A percentile compares a stretch with the other conserved stretches of the same genome.
phyloP scores from a whole-genome alignment of 345 rosid genomes.

The Brassica incana region DNA sequence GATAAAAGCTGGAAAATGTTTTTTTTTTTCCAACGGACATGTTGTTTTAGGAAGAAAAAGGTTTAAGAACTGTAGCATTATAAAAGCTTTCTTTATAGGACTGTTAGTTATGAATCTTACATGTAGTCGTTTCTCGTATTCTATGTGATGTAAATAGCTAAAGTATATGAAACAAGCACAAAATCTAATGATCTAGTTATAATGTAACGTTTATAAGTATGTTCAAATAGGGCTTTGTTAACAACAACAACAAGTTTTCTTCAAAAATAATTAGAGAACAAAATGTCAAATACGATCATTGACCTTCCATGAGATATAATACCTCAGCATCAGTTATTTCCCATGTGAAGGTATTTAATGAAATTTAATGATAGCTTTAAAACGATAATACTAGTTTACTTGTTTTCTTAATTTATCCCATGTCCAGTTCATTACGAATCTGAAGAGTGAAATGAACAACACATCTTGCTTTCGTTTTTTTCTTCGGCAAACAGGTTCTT shows the following conservation, averaged over 20 bases:
- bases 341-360: slow-evolving; percentile 40
- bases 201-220: neutral
- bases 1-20: neutral
- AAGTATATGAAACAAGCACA: neutral
- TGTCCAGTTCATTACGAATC: slow-evolving; percentile 14
- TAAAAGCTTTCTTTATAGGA: neutral
- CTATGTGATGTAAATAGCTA: neutral
- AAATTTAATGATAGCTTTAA: slow-evolving; percentile 26
- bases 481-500: neutral
- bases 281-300: slow-evolving; percentile 32
- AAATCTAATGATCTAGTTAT: neutral
- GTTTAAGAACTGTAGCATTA: neutral
- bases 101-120: neutral
- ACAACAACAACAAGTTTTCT: neutral
- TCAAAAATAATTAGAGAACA: neutral
- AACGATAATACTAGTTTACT: slow-evolving; percentile 9
- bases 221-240: neutral
- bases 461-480: neutral
- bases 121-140: neutral
- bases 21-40: neutral
- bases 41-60: neutral
- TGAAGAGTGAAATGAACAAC: neutral
- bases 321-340: slow-evolving; percentile 32
- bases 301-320: slow-evolving; percentile 30
- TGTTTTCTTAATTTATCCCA: slow-evolving; percentile 10